Evolutionary conservation across 495 filamentous ascomycete species (phyloP).

Genomic region (Podospora didyma): DNA sequence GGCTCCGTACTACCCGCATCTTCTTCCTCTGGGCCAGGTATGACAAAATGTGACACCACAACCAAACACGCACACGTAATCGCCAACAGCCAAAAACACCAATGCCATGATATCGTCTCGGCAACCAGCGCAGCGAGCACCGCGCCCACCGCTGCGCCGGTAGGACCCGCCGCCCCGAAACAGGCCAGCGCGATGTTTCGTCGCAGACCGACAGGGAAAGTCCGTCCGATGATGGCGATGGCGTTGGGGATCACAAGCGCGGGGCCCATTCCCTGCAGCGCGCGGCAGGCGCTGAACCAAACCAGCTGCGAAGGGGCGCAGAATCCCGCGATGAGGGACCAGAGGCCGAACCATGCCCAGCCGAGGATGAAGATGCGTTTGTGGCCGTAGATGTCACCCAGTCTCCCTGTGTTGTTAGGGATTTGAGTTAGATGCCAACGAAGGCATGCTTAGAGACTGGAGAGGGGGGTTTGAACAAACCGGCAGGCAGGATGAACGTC

Average conservation of each 20-base stretch:
- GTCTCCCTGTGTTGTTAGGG: constrained; percentile 37
- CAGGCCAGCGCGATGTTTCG: constrained; percentile 58
- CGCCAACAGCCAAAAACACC: constrained; percentile 57
- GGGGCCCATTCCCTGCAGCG: constrained; percentile 60
- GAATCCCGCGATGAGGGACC: constrained; percentile 57
- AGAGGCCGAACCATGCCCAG: constrained; percentile 58
- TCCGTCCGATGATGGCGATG: constrained; percentile 55
- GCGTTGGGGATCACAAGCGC: constrained; percentile 60
- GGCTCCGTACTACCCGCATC: not conserved
- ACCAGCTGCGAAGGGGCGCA: constrained; percentile 29
- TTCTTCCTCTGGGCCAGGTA: constrained; percentile 34
- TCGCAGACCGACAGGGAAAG: constrained; percentile 46
- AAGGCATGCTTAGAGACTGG: not conserved
- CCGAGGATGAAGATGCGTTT: constrained; percentile 57
- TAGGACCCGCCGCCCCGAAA: constrained; percentile 60
- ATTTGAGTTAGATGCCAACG: not conserved
- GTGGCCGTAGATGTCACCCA: constrained; percentile 64
- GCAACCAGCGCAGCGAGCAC: constrained; percentile 50
- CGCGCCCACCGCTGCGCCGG: constrained; percentile 48
- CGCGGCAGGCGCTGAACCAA: constrained; percentile 55
- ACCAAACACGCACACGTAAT: constrained; percentile 43
- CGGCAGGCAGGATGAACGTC: constrained; percentile 57
- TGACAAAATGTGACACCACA: constrained; percentile 36
- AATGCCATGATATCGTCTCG: constrained; percentile 58
- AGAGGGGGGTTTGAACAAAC: constrained; percentile 8